Percentiles rank a stretch among this genome's conserved stretches.
These are phyloP conservation scores for Talaromyces nanjingensis DNA, from an alignment of 495 filamentous ascomycete genomes.

Conservation along the genomic window DNA sequence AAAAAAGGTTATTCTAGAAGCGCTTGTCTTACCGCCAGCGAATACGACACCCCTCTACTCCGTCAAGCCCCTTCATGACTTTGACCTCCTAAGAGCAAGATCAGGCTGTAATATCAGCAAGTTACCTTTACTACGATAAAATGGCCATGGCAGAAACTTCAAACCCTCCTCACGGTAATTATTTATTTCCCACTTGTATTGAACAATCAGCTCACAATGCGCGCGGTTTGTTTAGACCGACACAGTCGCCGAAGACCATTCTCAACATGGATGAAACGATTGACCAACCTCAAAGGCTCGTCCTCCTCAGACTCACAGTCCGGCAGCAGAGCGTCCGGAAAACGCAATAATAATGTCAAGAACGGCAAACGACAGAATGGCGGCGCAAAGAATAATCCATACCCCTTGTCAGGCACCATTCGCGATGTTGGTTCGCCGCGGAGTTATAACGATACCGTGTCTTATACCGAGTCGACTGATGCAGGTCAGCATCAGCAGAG, in stretches of 20 bases:
- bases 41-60: background rate
- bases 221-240: slow-evolving; percentile 38
- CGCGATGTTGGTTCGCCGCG: slow-evolving; percentile 29
- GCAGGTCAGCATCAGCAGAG: slow-evolving; percentile 17
- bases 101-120: background rate
- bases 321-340: slow-evolving; percentile 38
- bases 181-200: background rate
- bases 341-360: slow-evolving; percentile 40
- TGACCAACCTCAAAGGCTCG: slow-evolving; percentile 73
- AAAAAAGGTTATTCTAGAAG: background rate
- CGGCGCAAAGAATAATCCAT: slow-evolving; percentile 76
- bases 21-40: background rate
- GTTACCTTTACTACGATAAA: background rate
- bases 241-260: slow-evolving; percentile 78
- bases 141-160: slow-evolving; percentile 9
- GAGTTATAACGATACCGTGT: slow-evolving; percentile 34
- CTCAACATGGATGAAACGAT: slow-evolving; percentile 87
- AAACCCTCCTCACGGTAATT: background rate
- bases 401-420: slow-evolving; percentile 57
- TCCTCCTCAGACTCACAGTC: slow-evolving; percentile 39
- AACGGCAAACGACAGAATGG: slow-evolving; percentile 36
- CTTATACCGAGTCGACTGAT: slow-evolving; percentile 24
- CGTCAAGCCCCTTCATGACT: background rate
- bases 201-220: slow-evolving; percentile 14
- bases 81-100: background rate